These are phyloP conservation scores for Pulveroboletus sp. DNA, from an alignment of 768 basidiomycete genomes.

Conservation along the genomic window DNA sequence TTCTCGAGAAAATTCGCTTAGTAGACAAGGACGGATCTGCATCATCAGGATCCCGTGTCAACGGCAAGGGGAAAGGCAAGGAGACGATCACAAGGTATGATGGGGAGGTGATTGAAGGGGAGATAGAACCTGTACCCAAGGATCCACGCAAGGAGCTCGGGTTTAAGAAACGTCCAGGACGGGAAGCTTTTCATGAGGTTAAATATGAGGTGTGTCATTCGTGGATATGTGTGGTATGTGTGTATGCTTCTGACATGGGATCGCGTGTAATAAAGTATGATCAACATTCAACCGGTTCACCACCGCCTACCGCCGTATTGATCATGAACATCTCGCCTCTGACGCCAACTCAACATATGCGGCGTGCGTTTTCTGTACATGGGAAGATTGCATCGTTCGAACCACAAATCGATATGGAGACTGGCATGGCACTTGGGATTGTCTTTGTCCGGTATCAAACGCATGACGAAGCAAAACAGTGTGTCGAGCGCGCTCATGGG, in stretches of 20 bases:
- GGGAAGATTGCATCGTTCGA: conserved; percentile 67
- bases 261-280: conserved; percentile 54
- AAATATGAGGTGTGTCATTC: conserved; percentile 51
- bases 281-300: conserved; percentile 59
- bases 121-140: conserved; percentile 35
- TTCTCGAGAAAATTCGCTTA: conserved; percentile 39
- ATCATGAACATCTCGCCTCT: conserved; percentile 68
- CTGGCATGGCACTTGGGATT: conserved; percentile 81
- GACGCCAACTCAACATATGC: conserved; percentile 60
- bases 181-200: conserved; percentile 40
- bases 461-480: conserved; percentile 64
- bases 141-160: conserved; percentile 55
- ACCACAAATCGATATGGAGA: conserved; percentile 70
- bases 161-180: conserved; percentile 29
- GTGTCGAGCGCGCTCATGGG: conserved; percentile 64
- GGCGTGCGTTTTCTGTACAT: conserved; percentile 56
- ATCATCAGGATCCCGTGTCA: conserved; percentile 38
- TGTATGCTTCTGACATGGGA: background rate
- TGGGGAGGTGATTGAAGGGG: conserved; percentile 49
- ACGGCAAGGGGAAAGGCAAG: conserved; percentile 62
- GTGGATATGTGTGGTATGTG: background rate
- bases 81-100: conserved; percentile 50
- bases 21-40: conserved; percentile 28
- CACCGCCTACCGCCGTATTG: conserved; percentile 71
- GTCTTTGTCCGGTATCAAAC: conserved; percentile 64